Evolutionary conservation across 495 filamentous ascomycete species (phyloP).

Genomic region (Xylaria telfairii): DNA sequence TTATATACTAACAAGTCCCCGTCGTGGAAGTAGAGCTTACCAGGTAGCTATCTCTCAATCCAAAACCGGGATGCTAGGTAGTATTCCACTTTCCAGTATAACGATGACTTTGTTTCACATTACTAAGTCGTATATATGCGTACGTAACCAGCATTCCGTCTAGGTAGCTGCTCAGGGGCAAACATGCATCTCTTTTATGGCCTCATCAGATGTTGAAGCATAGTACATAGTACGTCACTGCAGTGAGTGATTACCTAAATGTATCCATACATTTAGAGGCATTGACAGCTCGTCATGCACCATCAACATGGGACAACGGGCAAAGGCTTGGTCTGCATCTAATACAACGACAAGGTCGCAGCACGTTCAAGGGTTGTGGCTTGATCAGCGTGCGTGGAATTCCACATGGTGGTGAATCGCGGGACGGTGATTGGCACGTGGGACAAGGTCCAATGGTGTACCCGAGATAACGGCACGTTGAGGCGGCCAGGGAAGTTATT

Average conservation of each 20-base stretch:
- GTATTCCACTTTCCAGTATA: neutral
- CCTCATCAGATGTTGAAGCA: too few species aligned
- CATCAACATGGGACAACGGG: neutral
- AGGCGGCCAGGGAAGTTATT: constrained; percentile 16
- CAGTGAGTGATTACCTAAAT: constrained; percentile 4
- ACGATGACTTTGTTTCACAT: neutral
- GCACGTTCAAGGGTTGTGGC: constrained; percentile 19
- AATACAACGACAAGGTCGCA: neutral
- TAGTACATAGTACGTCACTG: neutral
- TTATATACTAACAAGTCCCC: neutral
- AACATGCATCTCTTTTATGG: neutral
- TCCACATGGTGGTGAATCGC: constrained; percentile 3
- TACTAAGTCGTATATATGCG: neutral
- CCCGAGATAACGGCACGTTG: constrained; percentile 25
- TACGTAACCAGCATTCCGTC: too few species aligned
- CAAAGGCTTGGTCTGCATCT: constrained; percentile 5
- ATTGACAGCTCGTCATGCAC: too few species aligned
- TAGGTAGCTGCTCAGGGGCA: neutral
- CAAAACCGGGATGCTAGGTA: neutral
- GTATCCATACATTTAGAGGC: too few species aligned
- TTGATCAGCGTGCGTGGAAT: constrained; percentile 6
- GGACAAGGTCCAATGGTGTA: constrained; percentile 15
- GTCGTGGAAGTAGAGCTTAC: neutral
- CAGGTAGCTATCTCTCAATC: neutral
- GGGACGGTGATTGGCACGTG: constrained; percentile 13